Evolutionary conservation across 352 stramenopile species (phyloP), one percentile per base, ranked within the genome.

Genomic region (Lagenidium sp.): DNA sequence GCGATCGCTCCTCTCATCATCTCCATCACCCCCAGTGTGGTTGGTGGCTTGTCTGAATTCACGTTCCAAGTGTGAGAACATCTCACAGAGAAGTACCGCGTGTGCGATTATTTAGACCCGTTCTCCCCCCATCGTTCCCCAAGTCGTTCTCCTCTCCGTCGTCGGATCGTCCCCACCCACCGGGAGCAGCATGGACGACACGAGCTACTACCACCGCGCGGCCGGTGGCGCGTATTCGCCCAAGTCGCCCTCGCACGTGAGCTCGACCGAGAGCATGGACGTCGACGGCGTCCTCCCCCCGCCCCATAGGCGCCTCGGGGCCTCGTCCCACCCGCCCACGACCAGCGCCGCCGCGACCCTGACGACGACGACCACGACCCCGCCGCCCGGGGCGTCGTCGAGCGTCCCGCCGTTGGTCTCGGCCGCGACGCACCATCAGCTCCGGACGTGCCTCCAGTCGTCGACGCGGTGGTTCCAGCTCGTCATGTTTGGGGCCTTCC

Each of bases 381-480:
- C 29, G 10, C 15, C 29, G 29, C 10, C 29, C 29, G 10, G 15
- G 18, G 37, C 37, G n/a, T 8, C 7, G 13, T 25, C 15, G 8
- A 25, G 15, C 39, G 25, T 5, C 22, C 7, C 39, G 23, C 8
- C 11, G 15, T 5, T 32, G 15, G 20, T 18, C 23, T 13, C 15
- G 22, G 19, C 39, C 6, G 10, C 24, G 25, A 24, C 37, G 16
- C 37, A 18, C 37, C 6, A 25, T 11, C 23, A 32, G 39, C 50
- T 85, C 25, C 60, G 44, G 28, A 85, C 73, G 52, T 88, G 75
- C 55, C 54, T 86, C 38, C 63, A 78, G 43, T 91, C 78, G 41
- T 80, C 72, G 15, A 91, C 81, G 36, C 74, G 77, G 18, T 85
- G 73, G 68, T 88, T 94, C 53, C 81, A 94, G 56, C 66, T 91